Percentiles rank a stretch among this genome's conserved stretches.
These are phyloP conservation scores for Lotmaria passim DNA, from an alignment of 208 protist genomes.

Conservation along the genomic window DNA sequence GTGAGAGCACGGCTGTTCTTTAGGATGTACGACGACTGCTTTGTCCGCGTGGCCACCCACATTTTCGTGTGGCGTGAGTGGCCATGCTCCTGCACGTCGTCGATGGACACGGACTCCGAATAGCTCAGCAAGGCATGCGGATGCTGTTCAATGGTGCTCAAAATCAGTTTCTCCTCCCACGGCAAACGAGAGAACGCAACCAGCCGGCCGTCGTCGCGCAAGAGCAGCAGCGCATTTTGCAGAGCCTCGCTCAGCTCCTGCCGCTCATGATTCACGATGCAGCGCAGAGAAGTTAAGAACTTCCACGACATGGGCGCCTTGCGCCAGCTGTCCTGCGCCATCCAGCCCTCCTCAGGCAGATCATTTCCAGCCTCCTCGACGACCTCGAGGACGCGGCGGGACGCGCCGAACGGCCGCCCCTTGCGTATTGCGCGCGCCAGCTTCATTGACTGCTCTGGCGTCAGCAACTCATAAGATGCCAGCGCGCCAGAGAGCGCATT, in stretches of 20 bases:
- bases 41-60: conserved; percentile 70
- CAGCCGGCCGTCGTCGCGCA: conserved; percentile 75
- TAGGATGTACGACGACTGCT: conserved; percentile 64
- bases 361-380: conserved; percentile 68
- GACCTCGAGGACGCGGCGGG: conserved; percentile 51
- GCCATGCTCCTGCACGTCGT: conserved; percentile 67
- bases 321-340: conserved; percentile 56
- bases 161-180: conserved; percentile 87
- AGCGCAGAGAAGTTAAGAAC: conserved; percentile 80
- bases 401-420: conserved; percentile 57
- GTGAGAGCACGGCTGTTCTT: conserved; percentile 73
- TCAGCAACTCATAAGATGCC: conserved; percentile 66
- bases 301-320: conserved; percentile 87
- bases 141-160: conserved; percentile 57
- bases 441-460: conserved; percentile 81
- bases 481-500: conserved; percentile 57
- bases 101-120: conserved; percentile 55
- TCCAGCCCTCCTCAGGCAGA: conserved; percentile 79
- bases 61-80: conserved; percentile 86
- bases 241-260: conserved; percentile 70
- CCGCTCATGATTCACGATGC: conserved; percentile 85
- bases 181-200: conserved; percentile 71
- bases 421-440: conserved; percentile 73
- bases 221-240: conserved; percentile 69
- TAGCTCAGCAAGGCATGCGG: conserved; percentile 86